phyloP scores from a whole-genome alignment of 2,329 filamentous ascomycete species.

The Penicillium sp. region DNA sequence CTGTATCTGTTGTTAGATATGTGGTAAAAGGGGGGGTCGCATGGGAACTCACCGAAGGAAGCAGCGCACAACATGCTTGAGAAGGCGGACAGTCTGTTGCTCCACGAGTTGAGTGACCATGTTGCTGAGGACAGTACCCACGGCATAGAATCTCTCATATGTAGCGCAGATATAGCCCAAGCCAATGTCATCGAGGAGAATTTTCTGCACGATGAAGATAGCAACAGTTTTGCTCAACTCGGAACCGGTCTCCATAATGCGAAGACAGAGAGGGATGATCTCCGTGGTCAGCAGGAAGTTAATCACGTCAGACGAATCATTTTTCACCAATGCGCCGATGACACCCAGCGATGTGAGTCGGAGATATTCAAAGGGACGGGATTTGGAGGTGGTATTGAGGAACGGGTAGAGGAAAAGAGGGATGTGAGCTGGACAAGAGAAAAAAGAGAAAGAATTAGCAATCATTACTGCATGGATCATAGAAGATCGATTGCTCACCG shows the following conservation, averaged over 20 bases:
- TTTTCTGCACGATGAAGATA: conserved; percentile 99
- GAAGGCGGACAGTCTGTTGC: conserved; percentile 89
- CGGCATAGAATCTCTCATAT: conserved; percentile 97
- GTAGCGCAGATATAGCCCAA: conserved; percentile 98
- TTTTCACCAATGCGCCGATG: conserved; percentile 96
- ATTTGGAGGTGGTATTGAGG: conserved; percentile 97
- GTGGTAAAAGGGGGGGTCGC: not conserved
- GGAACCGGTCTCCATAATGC: conserved; percentile 98
- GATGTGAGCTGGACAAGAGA: conserved; percentile 71
- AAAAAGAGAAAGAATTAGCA: conserved; percentile 7
- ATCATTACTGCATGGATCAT: not conserved
- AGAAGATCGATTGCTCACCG: conserved; percentile 54
- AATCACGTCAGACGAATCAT: conserved; percentile 97
- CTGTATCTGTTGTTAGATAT: conserved; percentile 47
- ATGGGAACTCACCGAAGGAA: conserved; percentile 73
- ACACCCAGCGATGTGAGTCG: conserved; percentile 93
- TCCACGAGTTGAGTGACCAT: conserved; percentile 98
- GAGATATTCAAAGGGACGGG: conserved; percentile 93
- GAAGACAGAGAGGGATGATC: conserved; percentile 94
- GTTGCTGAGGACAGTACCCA: conserved; percentile 94
- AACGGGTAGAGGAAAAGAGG: conserved; percentile 97
- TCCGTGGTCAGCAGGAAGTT: conserved; percentile 98
- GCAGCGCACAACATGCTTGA: conserved; percentile 97
- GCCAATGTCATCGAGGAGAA: conserved; percentile 91
- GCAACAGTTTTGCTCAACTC: conserved; percentile 98